Evolutionary conservation across 345 rosid genomes (phyloP).

Genomic region (Populus tremula): DNA sequence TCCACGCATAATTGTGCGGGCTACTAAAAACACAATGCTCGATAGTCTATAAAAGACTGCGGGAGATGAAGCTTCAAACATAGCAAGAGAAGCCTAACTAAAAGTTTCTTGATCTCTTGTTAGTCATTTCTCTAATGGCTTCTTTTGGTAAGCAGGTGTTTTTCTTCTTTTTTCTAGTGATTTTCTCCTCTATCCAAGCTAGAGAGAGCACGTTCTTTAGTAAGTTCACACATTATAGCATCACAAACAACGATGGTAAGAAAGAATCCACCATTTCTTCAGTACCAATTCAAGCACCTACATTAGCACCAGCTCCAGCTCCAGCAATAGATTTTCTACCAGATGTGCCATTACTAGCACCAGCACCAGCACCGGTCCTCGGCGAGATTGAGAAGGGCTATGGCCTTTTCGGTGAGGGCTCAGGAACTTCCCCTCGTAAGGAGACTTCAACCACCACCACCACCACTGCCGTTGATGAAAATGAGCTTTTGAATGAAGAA

Average conservation of each 20-base stretch:
- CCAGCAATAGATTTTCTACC: background rate
- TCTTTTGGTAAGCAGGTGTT: constrained; percentile 11
- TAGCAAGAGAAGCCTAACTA: background rate
- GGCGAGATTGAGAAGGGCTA: constrained; percentile 29
- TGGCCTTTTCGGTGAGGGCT: constrained; percentile 45
- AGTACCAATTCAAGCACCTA: constrained; percentile 15
- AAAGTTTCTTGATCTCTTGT: background rate
- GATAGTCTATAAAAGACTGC: background rate
- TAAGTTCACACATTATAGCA: constrained; percentile 44
- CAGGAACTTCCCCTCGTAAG: constrained; percentile 37
- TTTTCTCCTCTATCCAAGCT: constrained; percentile 39
- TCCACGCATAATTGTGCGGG: constrained; percentile 48
- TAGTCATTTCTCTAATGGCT: constrained; percentile 34
- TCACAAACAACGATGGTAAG: constrained; percentile 2
- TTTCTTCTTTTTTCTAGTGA: constrained; percentile 22
- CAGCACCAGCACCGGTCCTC: constrained; percentile 3
- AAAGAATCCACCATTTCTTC: background rate
- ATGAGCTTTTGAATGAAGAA: constrained; percentile 34
- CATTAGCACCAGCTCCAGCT: background rate
- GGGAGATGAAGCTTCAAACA: background rate
- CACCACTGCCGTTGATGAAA: constrained; percentile 16
- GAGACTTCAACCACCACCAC: constrained; percentile 27
- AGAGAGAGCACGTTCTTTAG: constrained; percentile 63
- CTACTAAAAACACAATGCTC: background rate
- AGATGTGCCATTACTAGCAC: constrained; percentile 1